Evolutionary conservation across 331 rosid species (phyloP), one percentile per base, ranked within the genome.

Genomic region (Rhamnella rubrinervis): DNA sequence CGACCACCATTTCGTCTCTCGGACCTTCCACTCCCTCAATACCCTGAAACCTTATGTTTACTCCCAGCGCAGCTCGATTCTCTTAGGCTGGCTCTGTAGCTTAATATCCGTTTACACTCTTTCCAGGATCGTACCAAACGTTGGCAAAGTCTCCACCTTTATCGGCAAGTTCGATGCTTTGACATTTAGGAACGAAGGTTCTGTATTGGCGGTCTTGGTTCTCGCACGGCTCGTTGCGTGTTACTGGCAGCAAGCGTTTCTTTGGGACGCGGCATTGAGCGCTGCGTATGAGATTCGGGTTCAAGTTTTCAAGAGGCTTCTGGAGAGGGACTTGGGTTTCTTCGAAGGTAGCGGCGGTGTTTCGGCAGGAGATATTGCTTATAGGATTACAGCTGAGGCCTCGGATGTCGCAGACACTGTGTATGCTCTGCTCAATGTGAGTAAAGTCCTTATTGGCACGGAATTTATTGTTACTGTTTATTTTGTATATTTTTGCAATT

Each of bases 301-400:
- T 63, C 77, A 73, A 57, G 92, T 85, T 11, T 90, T 85, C 40
- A 86, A 85, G 26, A 79, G 77, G 66, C 81, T 90, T 47, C 55
- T 93, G 70, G 80, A 78, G 60, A 86, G 89, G 51, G 97, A 93
- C 17, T 70, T 90, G 65, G 87, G 63, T 1, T 81, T 75, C 51
- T 93, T 85, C 19, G 96, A 93, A 80, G 83, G 83, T 3, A 66
- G 55, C 4, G 63, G 47, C 16, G 88, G 83, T 46, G 76, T 76
- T 56, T 85, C 80, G 0, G 75, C 85, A 10, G 98, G 98, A 1
- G 97, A 93, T 67, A 63, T 90, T 21, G 90, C 98, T 17, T 85
- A 85, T 67, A 77, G 98, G 70, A 81, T 93, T 76, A 88, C 97
- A 44, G 90, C 96, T 17, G 98, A 93, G 84, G 90, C 93, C 73